These are phyloP conservation scores for Chalciporus sp. DNA, from an alignment of 1,284 basidiomycete species.

Conservation along the genomic window DNA sequence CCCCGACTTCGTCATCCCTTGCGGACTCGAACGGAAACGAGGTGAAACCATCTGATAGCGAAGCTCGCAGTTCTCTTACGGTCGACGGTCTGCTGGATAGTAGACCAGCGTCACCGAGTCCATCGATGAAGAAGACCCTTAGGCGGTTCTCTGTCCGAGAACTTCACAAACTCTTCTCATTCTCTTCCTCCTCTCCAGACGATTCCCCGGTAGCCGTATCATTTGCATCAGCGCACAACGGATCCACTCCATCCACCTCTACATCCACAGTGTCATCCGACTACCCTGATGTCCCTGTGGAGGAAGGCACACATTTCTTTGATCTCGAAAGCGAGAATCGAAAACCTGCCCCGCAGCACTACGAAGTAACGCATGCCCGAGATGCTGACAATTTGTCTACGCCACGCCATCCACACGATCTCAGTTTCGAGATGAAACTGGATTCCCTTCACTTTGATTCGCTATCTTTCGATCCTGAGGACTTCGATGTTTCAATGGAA, in stretches of 20 bases:
- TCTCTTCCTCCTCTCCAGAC: slow-evolving; percentile 39
- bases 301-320: slow-evolving; percentile 22
- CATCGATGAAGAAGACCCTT: slow-evolving; percentile 22
- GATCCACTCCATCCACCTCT: slow-evolving; percentile 12
- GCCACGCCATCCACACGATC: slow-evolving; percentile 30
- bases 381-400: slow-evolving; percentile 1
- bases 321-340: slow-evolving; percentile 20
- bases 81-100: slow-evolving; percentile 19
- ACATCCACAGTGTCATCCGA: slow-evolving; percentile 15
- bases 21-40: slow-evolving; percentile 7
- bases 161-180: slow-evolving; percentile 35
- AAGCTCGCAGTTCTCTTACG: slow-evolving; percentile 17
- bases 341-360: slow-evolving; percentile 9
- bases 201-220: not conserved
- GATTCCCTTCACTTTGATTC: slow-evolving; percentile 72
- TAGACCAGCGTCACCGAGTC: slow-evolving; percentile 11
- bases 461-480: slow-evolving; percentile 63
- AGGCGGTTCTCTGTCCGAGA: slow-evolving; percentile 36
- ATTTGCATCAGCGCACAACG: not conserved
- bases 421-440: slow-evolving; percentile 61
- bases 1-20: slow-evolving; percentile 10
- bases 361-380: slow-evolving; percentile 4
- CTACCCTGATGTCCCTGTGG: slow-evolving; percentile 19
- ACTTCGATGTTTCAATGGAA: slow-evolving; percentile 40
- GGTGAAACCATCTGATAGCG: slow-evolving; percentile 9